Percentiles rank a stretch among this genome's conserved stretches.
These are phyloP conservation scores for Barbatosphaeria neglecta DNA, from an alignment of 495 filamentous ascomycete species.

Conservation along the genomic window DNA sequence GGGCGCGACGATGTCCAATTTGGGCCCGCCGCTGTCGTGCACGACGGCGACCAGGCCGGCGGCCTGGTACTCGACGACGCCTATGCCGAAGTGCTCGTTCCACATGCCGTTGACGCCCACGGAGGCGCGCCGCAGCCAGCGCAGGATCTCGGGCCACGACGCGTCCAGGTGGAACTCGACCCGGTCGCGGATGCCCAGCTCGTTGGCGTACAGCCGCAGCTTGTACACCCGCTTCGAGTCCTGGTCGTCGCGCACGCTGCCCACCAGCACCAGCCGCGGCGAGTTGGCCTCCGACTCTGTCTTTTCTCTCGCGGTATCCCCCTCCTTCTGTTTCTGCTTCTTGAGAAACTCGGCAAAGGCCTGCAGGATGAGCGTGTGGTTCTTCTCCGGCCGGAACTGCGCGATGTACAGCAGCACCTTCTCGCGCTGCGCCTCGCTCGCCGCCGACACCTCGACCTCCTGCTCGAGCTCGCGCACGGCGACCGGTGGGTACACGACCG, in stretches of 20 bases:
- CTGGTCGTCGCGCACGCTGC: constrained; percentile 70
- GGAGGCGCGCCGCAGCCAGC: constrained; percentile 59
- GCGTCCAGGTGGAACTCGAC: constrained; percentile 85
- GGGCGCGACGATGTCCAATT: constrained; percentile 78
- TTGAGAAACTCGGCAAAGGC: constrained; percentile 65
- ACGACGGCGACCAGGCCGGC: constrained; percentile 87
- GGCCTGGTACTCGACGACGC: constrained; percentile 95
- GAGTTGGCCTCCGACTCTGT: no score
- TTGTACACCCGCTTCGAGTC: constrained; percentile 87
- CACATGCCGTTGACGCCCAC: constrained; percentile 97
- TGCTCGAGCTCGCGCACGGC: constrained; percentile 72
- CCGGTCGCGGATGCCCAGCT: constrained; percentile 68
- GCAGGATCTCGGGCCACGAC: constrained; percentile 71
- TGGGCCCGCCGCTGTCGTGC: constrained; percentile 83
- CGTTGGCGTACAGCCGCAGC: constrained; percentile 76
- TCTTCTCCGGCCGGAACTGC: constrained; percentile 95
- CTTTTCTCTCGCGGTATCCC: no score
- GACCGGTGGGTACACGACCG: constrained; percentile 82
- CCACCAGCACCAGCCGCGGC: constrained; percentile 75
- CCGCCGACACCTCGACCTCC: constrained; percentile 53
- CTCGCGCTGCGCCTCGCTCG: constrained; percentile 54
- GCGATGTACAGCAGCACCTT: constrained; percentile 79
- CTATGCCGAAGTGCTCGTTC: constrained; percentile 99
- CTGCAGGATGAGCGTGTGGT: constrained; percentile 72
- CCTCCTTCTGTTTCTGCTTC: no score